Conservation (phyloP, 192 early-diverging fungal species). For the Dimargaris verticillata region DNA sequence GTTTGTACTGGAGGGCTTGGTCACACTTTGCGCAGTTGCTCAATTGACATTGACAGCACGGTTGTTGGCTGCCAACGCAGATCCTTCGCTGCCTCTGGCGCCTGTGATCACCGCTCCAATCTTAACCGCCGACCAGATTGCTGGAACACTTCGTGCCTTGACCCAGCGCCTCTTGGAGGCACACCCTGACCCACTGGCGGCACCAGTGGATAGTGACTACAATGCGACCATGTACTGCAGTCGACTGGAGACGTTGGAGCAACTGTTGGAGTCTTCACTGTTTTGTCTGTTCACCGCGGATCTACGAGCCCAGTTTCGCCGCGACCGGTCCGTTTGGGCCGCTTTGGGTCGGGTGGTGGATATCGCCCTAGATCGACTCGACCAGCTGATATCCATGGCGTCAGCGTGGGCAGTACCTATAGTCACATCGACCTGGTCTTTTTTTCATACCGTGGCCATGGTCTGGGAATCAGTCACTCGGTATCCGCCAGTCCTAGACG, state of each 20-base stretch:
- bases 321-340: background rate
- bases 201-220: background rate
- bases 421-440: background rate
- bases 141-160: background rate
- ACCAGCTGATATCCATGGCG: background rate
- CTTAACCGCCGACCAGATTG: background rate
- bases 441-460: slow-evolving; percentile 1
- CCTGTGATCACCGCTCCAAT: background rate
- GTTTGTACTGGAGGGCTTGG: background rate
- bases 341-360: background rate
- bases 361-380: background rate
- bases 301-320: background rate
- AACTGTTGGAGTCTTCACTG: background rate
- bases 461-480: background rate
- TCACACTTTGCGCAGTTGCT: background rate
- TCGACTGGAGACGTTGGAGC: background rate
- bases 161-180: background rate
- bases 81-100: background rate
- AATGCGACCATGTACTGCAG: background rate
- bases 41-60: slow-evolving; percentile 2
- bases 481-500: background rate
- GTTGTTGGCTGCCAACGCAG: background rate
- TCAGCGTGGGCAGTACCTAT: background rate
- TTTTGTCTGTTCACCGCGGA: slow-evolving; percentile 1
- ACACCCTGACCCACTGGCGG: background rate